Percentiles rank a stretch among this genome's conserved stretches.
Conservation (phyloP, 805 yeast species). For the Candida ovalis region DNA sequence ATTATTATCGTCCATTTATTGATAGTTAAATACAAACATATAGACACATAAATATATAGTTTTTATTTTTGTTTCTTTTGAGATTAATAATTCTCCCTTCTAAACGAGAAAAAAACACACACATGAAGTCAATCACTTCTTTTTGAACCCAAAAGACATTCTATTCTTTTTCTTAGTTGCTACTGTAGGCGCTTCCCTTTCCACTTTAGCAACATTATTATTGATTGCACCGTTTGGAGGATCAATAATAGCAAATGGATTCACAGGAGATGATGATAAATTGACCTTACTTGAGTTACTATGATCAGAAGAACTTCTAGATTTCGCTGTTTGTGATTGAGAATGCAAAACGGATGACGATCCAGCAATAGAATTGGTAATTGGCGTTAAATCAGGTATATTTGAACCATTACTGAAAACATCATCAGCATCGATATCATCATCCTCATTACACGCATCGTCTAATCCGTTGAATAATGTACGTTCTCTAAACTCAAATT, state of each 20-base stretch:
- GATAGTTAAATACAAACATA: not conserved
- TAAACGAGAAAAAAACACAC: too few relatives aligned
- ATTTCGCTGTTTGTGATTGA: not conserved
- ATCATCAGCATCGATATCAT: conserved; percentile 6
- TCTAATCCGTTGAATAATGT: conserved; percentile 30
- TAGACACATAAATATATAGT: too few relatives aligned
- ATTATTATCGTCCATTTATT: too few relatives aligned
- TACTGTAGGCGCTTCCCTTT: not conserved
- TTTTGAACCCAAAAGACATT: conserved; percentile 20
- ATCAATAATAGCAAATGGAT: not conserved
- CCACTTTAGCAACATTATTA: not conserved
- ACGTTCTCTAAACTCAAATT: conserved; percentile 29
- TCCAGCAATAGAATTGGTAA: not conserved
- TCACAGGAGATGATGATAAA: not conserved
- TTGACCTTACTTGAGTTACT: not conserved
- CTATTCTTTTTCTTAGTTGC: conserved; percentile 12
- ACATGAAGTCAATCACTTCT: too few relatives aligned
- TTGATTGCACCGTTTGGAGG: not conserved
- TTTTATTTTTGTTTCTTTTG: too few relatives aligned
- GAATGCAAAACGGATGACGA: not conserved
- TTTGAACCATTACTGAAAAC: not conserved
- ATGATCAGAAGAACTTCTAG: not conserved
- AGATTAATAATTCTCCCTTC: too few relatives aligned
- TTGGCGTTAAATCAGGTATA: not conserved
- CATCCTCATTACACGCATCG: conserved; percentile 18